Base-by-base conservation (phyloP, 148 eudicot species). In the Vaccinium darrowii region DNA sequence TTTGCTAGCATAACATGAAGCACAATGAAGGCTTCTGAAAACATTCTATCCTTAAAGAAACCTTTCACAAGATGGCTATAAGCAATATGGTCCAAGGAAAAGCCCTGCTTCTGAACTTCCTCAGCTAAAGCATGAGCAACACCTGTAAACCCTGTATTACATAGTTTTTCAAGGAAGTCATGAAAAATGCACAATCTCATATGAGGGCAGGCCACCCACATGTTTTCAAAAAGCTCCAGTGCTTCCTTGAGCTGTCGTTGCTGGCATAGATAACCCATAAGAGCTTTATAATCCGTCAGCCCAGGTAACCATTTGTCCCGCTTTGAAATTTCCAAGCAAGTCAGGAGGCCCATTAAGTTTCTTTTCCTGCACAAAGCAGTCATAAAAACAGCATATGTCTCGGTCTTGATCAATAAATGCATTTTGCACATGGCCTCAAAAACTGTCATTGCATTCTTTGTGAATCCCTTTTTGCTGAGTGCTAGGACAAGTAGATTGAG, bases 31-130 rank as follows among this genome's bases (percentile, higher is more conserved):
- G 93, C 95, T 91, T 90, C 87, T 39, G 87, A 56, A 62, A 84
- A 84, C 67, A 82, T 87, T 82, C 87, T 93, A 88, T 92, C 94
- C 84, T 51, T 85, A 76, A 84, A 88, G 84, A 91, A 91, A 65
- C 96, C 93, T 50, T 83, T 81, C 23, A 93, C 79, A 76, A 93
- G 85, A 90, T 89, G 88, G 87, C 86, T 81, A 87, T 91, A 91
- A 62, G 87, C 78, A 65, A 77, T 21, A 62, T 69, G 83, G 84
- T 89, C 90, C 91, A 89, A 85, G 76, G 63, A 63, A 78, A 71
- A 86, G 19, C 86, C 89, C 76, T 84, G 87, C 23, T 87, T 86
- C 63, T 84, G 84, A 63, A 92, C 89, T 84, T 89, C 88, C 36
- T 91, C 81, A 11, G 87, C 78, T 82, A 92, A 84, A 81, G 75